Evolutionary conservation across 129 eudicot genomes (phyloP), one percentile per base, ranked within the genome.

Genomic region (Solidago caesia): DNA sequence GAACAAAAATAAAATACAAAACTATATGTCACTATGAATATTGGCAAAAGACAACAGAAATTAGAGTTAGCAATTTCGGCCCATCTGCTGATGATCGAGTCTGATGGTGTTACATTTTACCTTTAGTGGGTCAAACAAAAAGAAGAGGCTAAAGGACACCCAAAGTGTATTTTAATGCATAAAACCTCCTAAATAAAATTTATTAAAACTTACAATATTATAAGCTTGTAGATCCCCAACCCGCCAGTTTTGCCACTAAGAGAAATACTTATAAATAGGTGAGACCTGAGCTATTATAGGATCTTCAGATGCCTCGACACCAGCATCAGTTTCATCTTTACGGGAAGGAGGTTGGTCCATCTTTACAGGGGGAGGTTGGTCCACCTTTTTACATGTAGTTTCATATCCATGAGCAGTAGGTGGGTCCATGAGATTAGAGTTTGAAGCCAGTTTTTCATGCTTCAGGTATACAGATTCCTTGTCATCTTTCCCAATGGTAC

Each of bases 381-480:
- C 66, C 10, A 56, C 39, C 10, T 55, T 68, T 26, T 5, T 63
- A 74, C 45, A 6, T 13, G 27, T 14, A 43, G 68, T 41, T 46
- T 78, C 88, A 57, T 75, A 70, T 26, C 45, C 84, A 70, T 7
- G 21, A 15, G 44, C 67, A 6, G 9, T 13, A 25, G 44, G 39
- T 43, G 78, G 78, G 70, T 79, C 79, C 12, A 7, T 5, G 7
- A 25, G 9, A 9, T 73, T 75, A 68, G 59, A 55, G 56, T 58
- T 75, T 56, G 75, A 63, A 15, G 77, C 85, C 79, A 86, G 44
- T 79, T 84, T 82, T 73, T 76, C 80, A 57, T 86, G 79, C 71
- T 91, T 88, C 85, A 71, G 70, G 82, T 58, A 83, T 8, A 91
- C 83, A 59, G 77, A 42, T 58, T 88, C 87, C 80, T 69, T 79